These are phyloP conservation scores for Lojkania enalia DNA, from an alignment of 2,329 filamentous ascomycete genomes.

Conservation along the genomic window DNA sequence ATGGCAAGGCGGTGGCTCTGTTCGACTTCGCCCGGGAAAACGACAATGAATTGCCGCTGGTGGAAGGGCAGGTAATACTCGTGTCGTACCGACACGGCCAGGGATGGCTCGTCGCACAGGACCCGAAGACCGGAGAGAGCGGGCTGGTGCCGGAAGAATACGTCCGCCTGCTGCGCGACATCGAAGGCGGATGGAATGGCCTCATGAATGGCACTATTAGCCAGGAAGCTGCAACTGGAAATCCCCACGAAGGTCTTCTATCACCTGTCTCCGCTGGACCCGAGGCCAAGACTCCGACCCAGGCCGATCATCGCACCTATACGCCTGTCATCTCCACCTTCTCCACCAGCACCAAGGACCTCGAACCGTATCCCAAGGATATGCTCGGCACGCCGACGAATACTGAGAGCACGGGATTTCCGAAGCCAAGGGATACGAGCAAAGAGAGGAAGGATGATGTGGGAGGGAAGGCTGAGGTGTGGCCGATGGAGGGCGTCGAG, in stretches of 20 bases:
- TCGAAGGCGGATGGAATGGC: constrained; percentile 76
- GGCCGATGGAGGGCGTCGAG: constrained; percentile 31
- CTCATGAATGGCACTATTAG: constrained; percentile 39
- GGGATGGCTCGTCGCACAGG: constrained; percentile 95
- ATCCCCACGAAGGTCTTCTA: constrained; percentile 32
- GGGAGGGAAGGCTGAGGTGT: constrained; percentile 25
- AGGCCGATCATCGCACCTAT: constrained; percentile 42
- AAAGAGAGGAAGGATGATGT: constrained; percentile 17
- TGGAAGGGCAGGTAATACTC: constrained; percentile 94
- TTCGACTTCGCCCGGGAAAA: constrained; percentile 96
- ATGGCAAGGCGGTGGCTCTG: constrained; percentile 91
- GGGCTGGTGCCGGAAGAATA: constrained; percentile 96
- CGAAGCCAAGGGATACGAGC: constrained; percentile 14
- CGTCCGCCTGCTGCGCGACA: constrained; percentile 86
- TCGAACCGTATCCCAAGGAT: constrained; percentile 51
- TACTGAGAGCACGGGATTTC: constrained; percentile 25
- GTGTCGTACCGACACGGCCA: constrained; percentile 95
- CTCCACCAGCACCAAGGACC: constrained; percentile 56
- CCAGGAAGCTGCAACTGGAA: constrained; percentile 22
- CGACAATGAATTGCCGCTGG: constrained; percentile 89
- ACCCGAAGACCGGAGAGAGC: constrained; percentile 90
- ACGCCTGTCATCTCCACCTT: constrained; percentile 56
- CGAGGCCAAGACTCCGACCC: constrained; percentile 47
- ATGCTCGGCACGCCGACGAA: constrained; percentile 44
- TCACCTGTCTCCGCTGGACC: constrained; percentile 37